A percentile compares a stretch with the other conserved stretches of the same genome.
Evolutionary conservation across 1,139 yeast species (phyloP).

Genomic region (Suhomyces ambrosiae): DNA sequence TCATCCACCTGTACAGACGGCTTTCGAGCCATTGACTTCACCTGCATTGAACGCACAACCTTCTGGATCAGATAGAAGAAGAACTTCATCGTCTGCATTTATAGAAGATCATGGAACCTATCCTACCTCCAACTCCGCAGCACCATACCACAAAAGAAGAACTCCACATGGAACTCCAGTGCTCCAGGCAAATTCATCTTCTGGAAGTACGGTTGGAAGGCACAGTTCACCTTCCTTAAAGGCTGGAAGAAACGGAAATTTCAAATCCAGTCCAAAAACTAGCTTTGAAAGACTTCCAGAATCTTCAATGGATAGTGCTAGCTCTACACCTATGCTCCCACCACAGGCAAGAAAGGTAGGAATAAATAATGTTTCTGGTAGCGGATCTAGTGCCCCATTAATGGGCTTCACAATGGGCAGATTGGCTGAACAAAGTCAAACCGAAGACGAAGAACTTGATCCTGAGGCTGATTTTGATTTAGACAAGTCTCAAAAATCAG

Average conservation of each 20-base stretch:
- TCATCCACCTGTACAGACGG: slow-evolving; percentile 35
- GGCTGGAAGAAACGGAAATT: slow-evolving; percentile 9
- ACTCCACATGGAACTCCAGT: slow-evolving; percentile 55
- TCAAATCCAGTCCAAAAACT: slow-evolving; percentile 16
- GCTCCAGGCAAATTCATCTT: slow-evolving; percentile 28
- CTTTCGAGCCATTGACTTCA: slow-evolving; percentile 57
- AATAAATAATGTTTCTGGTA: slow-evolving; percentile 19
- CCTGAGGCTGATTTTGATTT: slow-evolving; percentile 8
- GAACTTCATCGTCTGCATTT: slow-evolving; percentile 39
- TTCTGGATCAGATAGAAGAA: slow-evolving; percentile 27
- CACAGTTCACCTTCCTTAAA: slow-evolving; percentile 25
- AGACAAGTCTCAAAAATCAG: slow-evolving; percentile 7
- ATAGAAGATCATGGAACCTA: slow-evolving; percentile 25
- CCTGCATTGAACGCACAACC: slow-evolving; percentile 62
- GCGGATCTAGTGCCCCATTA: slow-evolving; percentile 21
- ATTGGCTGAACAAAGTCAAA: slow-evolving; percentile 39
- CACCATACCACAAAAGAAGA: slow-evolving; percentile 32
- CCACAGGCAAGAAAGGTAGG: slow-evolving; percentile 35
- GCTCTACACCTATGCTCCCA: slow-evolving; percentile 41
- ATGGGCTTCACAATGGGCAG: slow-evolving; percentile 56
- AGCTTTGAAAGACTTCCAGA: slow-evolving; percentile 42
- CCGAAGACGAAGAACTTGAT: slow-evolving; percentile 16
- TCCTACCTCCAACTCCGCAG: slow-evolving; percentile 3
- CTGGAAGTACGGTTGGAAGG: slow-evolving; percentile 11
- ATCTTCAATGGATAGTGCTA: slow-evolving; percentile 28